Conservation (phyloP, 805 yeast species). For the Kluyveromyces siamensis region DNA sequence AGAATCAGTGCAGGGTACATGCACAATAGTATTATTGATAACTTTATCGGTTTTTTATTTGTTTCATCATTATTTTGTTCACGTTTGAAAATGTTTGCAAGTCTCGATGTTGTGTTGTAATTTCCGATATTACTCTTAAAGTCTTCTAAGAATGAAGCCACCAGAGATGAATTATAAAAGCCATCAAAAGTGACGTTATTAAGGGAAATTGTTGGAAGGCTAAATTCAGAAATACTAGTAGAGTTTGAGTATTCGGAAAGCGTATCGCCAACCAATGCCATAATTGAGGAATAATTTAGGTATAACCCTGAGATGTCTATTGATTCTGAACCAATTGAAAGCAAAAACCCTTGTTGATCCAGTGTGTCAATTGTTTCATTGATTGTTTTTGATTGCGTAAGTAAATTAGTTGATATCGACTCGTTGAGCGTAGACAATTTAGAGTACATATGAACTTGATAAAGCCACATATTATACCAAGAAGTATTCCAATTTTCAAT, state of each 20-base stretch:
- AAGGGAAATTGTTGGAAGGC: neutral
- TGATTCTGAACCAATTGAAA: conserved; percentile 2
- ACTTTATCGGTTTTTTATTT: neutral
- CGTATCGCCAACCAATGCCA: conserved; percentile 6
- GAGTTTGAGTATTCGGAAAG: conserved; percentile 1
- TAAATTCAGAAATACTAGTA: neutral
- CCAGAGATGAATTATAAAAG: neutral
- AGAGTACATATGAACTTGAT: conserved; percentile 1
- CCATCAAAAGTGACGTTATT: neutral
- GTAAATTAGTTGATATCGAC: conserved; percentile 6
- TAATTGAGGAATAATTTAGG: conserved; percentile 9
- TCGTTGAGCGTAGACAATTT: conserved; percentile 6
- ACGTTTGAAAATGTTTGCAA: neutral
- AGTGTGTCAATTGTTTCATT: conserved; percentile 9
- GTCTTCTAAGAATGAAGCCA: neutral
- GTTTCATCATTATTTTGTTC: neutral
- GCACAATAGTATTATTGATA: neutral
- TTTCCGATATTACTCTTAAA: neutral
- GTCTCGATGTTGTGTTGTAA: neutral
- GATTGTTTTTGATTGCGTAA: conserved; percentile 8
- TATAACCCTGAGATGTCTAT: conserved; percentile 3
- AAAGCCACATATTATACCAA: conserved; percentile 1
- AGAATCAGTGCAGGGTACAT: neutral
- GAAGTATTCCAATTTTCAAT: conserved; percentile 8
- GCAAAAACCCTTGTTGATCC: conserved; percentile 6